These are phyloP conservation scores for Aurifilum marmelostoma DNA, from an alignment of 2,329 filamentous ascomycete genomes.

Conservation along the genomic window DNA sequence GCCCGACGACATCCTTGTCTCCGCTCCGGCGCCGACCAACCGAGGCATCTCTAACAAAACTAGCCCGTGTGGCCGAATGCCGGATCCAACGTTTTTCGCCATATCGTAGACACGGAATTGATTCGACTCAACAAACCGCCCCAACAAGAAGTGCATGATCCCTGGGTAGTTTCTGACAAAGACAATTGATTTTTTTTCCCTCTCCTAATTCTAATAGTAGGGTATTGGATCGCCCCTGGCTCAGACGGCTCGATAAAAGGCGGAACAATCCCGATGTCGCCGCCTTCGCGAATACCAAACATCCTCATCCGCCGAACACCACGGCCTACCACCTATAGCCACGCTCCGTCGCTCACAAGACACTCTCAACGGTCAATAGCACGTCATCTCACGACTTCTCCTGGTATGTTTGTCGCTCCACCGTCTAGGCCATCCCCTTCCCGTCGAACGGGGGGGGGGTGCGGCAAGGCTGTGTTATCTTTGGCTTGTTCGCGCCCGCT, in stretches of 20 bases:
- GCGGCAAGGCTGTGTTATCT: no score
- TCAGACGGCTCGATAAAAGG: slow-evolving; percentile 5
- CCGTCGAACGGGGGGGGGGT: no score
- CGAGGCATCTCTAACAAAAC: slow-evolving; percentile 21
- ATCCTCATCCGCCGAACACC: slow-evolving; percentile 21
- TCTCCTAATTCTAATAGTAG: background rate
- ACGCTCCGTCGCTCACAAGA: background rate
- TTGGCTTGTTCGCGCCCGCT: no score
- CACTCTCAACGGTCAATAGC: slow-evolving; percentile 4
- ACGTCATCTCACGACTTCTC: slow-evolving; percentile 30
- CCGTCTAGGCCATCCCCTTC: no score
- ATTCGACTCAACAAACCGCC: slow-evolving; percentile 17
- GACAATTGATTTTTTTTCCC: background rate
- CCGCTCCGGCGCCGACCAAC: slow-evolving; percentile 16
- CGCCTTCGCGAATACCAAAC: slow-evolving; percentile 10
- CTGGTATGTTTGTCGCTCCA: slow-evolving; percentile 31
- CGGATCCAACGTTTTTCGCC: background rate
- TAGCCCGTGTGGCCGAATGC: slow-evolving; percentile 16
- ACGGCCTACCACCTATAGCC: slow-evolving; percentile 7
- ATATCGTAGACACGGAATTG: background rate
- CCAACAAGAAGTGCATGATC: slow-evolving; percentile 18
- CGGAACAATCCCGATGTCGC: slow-evolving; percentile 22
- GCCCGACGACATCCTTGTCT: background rate
- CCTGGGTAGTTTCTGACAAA: background rate
- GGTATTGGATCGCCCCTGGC: slow-evolving; percentile 10